Percentiles rank a stretch among this genome's conserved stretches.
These are phyloP conservation scores for Potentilla sterilis DNA, from an alignment of 306 rosid genomes.

Conservation along the genomic window DNA sequence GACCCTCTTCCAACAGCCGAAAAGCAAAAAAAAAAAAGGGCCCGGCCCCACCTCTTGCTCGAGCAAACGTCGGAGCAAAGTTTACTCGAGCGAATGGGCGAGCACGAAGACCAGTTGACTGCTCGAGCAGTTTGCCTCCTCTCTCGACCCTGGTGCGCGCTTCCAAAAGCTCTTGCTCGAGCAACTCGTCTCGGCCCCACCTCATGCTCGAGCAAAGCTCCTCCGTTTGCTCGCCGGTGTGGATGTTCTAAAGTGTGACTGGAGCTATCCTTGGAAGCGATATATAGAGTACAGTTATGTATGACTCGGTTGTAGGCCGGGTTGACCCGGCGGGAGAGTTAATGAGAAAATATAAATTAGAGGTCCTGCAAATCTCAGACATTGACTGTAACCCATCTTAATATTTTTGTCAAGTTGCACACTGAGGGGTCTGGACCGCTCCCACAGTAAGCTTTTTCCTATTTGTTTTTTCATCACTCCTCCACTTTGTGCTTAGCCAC, in stretches of 20 bases:
- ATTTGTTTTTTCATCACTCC: background rate
- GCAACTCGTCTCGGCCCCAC: too few relatives aligned
- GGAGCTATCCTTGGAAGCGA: background rate
- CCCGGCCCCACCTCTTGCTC: too few relatives aligned
- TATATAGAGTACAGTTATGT: slow-evolving; percentile 4
- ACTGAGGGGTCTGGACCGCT: slow-evolving; percentile 31
- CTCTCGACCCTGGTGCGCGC: too few relatives aligned
- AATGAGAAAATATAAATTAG: slow-evolving; percentile 21
- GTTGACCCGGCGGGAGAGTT: slow-evolving; percentile 30
- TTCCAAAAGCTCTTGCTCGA: too few relatives aligned
- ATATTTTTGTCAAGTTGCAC: slow-evolving; percentile 44
- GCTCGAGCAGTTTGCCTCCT: too few relatives aligned
- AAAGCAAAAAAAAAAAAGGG: too few relatives aligned
- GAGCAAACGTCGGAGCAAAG: too few relatives aligned
- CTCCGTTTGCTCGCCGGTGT: too few relatives aligned
- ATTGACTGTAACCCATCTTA: slow-evolving; percentile 55
- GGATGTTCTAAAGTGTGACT: background rate
- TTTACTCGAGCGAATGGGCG: too few relatives aligned
- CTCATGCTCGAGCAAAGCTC: too few relatives aligned
- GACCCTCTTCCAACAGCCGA: too few relatives aligned
- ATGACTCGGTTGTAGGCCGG: slow-evolving; percentile 23
- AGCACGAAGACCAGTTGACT: too few relatives aligned
- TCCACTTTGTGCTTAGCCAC: background rate
- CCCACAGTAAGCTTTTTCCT: background rate
- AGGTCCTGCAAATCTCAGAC: slow-evolving; percentile 47